Evolutionary conservation across 139 green algal species (phyloP).

Genomic region (Coelastrella sp.): DNA sequence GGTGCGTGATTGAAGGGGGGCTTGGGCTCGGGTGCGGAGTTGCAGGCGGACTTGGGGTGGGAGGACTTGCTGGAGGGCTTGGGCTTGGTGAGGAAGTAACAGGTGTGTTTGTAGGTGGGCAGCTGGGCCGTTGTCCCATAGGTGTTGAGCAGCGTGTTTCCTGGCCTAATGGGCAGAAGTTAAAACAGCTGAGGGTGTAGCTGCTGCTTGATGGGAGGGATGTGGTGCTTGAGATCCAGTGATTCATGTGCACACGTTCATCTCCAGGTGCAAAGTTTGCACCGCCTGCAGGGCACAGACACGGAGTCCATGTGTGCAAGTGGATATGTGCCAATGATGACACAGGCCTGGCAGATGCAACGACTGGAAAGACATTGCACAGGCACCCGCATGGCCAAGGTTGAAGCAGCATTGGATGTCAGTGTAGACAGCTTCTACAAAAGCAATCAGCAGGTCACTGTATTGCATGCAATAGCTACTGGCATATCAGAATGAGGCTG

Average conservation of each 20-base stretch:
- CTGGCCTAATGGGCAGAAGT: slow-evolving; percentile 9
- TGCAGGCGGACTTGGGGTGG: background rate
- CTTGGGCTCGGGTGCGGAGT: background rate
- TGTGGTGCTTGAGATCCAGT: background rate
- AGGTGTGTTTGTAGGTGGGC: background rate
- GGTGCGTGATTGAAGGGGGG: background rate
- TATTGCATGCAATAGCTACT: background rate
- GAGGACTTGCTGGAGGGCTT: background rate
- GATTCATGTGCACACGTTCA: slow-evolving; percentile 31
- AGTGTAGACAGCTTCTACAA: no score
- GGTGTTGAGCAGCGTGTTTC: slow-evolving; percentile 6
- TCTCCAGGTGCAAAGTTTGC: slow-evolving; percentile 9
- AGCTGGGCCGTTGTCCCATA: background rate
- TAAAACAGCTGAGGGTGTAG: slow-evolving; percentile 15
- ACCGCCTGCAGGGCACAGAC: slow-evolving; percentile 9
- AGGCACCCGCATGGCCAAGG: no score
- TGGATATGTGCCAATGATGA: no score
- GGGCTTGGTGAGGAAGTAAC: background rate
- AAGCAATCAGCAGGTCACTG: no score
- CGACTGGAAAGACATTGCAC: background rate
- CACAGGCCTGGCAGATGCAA: no score
- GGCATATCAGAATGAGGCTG: background rate
- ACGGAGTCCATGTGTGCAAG: background rate
- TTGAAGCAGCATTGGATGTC: no score
- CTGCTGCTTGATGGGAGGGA: background rate